Base-by-base conservation (phyloP, 768 basidiomycete genomes). In the Russula vinacea region DNA sequence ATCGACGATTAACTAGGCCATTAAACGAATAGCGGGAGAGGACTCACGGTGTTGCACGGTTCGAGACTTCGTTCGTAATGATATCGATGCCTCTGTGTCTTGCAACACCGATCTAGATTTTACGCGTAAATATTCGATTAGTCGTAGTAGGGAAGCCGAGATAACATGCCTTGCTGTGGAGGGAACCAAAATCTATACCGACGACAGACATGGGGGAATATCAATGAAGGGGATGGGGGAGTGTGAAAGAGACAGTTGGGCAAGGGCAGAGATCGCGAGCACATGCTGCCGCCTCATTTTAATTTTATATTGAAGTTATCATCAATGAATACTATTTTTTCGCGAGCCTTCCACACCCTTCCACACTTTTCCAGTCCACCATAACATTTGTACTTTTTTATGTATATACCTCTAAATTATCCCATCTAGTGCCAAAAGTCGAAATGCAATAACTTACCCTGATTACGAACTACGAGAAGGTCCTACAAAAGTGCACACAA, bases 21-120 rank as follows among this genome's bases (percentile, higher is more conserved):
- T 24, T 11, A 19, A 19, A 45, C 10, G 35, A n/a, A 35, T 3
- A 54, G 16, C n/a, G 39, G 3, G 17, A 51, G 47, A 51, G 47
- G 9, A 84, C 93, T 73, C 67, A 98, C 94, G 96, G 96, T 29
- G 95, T 98, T 17, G 88, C 84, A 60, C 97, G 90, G 81, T 98
- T 98, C 17, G 95, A 98, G 65, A 95, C 94, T 75, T 99, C 96
- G 76, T 99, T 99, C 65, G 86, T 81, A 80, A 99, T 96, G 77
- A 99, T 94, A 83, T 99, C 96, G 80, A 99, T 96, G 70, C 96
- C 96, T 73, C 92, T 84, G 78, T 92, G 89, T 77, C 94, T 84
- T 22, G 94, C 94, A 68, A 96, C 94, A 79, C 94, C 94, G 74
- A 98, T 94, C 92, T 92, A 68, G 10, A 74, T 53, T 54, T 49